These are phyloP conservation scores for Calonectria pseudoreteaudii DNA, from an alignment of 2,329 filamentous ascomycete species.

Conservation along the genomic window DNA sequence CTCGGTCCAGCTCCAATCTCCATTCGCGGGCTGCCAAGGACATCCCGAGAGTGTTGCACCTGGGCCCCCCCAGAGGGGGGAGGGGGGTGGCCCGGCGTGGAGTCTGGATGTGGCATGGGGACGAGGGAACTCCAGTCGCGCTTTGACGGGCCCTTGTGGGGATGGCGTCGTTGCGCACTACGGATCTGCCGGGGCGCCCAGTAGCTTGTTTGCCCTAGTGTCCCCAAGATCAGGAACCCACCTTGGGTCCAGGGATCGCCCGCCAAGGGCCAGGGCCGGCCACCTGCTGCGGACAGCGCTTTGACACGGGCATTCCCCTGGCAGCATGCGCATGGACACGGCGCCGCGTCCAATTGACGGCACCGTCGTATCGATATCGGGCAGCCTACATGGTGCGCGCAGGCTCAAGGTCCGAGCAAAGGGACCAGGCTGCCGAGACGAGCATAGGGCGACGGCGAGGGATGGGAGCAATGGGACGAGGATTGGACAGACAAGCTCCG, in stretches of 20 bases:
- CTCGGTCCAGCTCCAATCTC: slow-evolving; percentile 19
- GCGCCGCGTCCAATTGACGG: slow-evolving; percentile 18
- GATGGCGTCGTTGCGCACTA: slow-evolving; percentile 32
- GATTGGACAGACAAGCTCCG: background rate
- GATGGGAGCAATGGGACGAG: background rate
- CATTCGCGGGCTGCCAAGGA: background rate
- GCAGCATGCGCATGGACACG: slow-evolving; percentile 20
- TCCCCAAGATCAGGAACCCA: slow-evolving; percentile 26
- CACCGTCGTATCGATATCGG: slow-evolving; percentile 19
- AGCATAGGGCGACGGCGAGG: slow-evolving; percentile 1
- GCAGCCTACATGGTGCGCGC: background rate
- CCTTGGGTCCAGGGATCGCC: slow-evolving; percentile 30
- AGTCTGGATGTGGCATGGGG: background rate
- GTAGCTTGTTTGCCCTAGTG: slow-evolving; percentile 20
- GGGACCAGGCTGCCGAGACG: background rate
- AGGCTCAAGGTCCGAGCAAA: slow-evolving; percentile 19
- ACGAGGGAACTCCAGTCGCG: slow-evolving; percentile 16
- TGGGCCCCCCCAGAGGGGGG: background rate
- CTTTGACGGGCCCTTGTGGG: slow-evolving; percentile 27
- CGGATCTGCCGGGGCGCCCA: slow-evolving; percentile 39
- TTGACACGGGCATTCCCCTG: slow-evolving; percentile 33
- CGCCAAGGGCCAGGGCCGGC: slow-evolving; percentile 21
- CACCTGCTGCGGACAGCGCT: slow-evolving; percentile 29
- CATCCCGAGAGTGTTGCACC: slow-evolving; percentile 21
- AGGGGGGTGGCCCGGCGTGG: background rate